Percentiles rank a stretch among this genome's conserved stretches.
phyloP scores from a whole-genome alignment of 2,329 filamentous ascomycete species.

The Pseudogymnoascus pannorum region DNA sequence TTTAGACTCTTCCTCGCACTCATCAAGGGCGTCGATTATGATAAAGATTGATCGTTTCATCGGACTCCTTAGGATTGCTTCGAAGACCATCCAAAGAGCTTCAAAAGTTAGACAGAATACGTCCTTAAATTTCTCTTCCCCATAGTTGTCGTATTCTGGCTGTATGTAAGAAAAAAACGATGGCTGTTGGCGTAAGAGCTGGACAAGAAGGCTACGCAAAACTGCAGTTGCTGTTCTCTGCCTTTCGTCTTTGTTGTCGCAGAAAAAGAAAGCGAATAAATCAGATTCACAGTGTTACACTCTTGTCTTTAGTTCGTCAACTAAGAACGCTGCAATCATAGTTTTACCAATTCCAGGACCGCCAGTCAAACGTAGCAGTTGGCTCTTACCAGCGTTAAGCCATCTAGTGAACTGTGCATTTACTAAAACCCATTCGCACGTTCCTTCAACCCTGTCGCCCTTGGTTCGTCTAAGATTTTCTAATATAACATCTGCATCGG shows the following conservation, averaged over 20 bases:
- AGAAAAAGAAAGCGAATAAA: conserved; percentile 5
- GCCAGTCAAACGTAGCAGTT: conserved; percentile 5
- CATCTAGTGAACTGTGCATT: neutral
- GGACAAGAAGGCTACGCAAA: conserved; percentile 8
- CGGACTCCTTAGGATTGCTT: neutral
- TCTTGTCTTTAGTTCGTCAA: neutral
- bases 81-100: conserved; percentile 5
- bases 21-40: conserved; percentile 9
- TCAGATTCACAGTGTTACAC: neutral
- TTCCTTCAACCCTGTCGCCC: neutral
- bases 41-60: neutral
- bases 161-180: conserved; percentile 1
- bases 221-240: conserved; percentile 5
- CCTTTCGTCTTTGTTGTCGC: conserved; percentile 8
- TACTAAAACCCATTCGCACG: neutral
- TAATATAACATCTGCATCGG: neutral
- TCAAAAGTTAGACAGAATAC: neutral
- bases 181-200: conserved; percentile 7
- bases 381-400: neutral
- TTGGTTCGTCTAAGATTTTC: neutral
- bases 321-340: conserved; percentile 9
- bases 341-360: conserved; percentile 9
- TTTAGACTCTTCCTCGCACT: neutral
- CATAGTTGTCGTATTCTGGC: neutral
- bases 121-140: neutral